These are phyloP conservation scores for Coemansia sp. DNA, from an alignment of 192 early-diverging fungal genomes.

Conservation along the genomic window DNA sequence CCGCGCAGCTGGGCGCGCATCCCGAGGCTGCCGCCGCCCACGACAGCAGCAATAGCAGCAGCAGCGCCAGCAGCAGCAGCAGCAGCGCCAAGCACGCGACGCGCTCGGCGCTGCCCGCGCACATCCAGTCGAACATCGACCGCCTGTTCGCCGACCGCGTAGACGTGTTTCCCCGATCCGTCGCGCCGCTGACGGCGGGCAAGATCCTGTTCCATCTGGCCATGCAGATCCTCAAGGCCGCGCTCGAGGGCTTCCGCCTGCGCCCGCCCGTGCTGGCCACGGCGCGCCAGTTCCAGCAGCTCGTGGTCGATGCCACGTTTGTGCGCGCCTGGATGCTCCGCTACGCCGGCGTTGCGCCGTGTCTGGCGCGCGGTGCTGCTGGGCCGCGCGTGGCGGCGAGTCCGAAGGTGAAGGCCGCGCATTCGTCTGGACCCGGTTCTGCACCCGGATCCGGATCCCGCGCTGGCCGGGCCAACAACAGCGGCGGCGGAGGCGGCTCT, in stretches of 20 bases:
- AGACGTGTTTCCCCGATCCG: slow-evolving; percentile 40
- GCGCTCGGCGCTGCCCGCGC: slow-evolving; percentile 23
- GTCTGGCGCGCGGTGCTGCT: not conserved
- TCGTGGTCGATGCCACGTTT: slow-evolving; percentile 42
- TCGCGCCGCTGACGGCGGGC: slow-evolving; percentile 30
- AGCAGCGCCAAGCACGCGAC: not conserved
- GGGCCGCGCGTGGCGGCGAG: not conserved
- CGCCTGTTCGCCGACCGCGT: slow-evolving; percentile 55
- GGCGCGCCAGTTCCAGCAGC: slow-evolving; percentile 21
- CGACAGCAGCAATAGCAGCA: slow-evolving; percentile 9
- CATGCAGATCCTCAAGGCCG: slow-evolving; percentile 47
- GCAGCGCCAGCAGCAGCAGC: not conserved
- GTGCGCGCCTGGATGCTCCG: slow-evolving; percentile 43
- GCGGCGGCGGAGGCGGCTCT: not conserved
- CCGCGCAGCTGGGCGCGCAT: not conserved
- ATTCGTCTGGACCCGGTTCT: not conserved
- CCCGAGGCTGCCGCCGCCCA: not conserved
- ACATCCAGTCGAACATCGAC: slow-evolving; percentile 55
- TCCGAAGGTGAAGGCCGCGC: not conserved
- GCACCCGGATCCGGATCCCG: not conserved
- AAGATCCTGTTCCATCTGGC: slow-evolving; percentile 42
- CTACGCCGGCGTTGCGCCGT: slow-evolving; percentile 40
- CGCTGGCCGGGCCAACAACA: no score
- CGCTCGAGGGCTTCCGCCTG: slow-evolving; percentile 32
- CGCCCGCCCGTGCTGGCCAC: slow-evolving; percentile 17